Evolutionary conservation across 345 rosid species (phyloP).

Genomic region (Brassica incana): DNA sequence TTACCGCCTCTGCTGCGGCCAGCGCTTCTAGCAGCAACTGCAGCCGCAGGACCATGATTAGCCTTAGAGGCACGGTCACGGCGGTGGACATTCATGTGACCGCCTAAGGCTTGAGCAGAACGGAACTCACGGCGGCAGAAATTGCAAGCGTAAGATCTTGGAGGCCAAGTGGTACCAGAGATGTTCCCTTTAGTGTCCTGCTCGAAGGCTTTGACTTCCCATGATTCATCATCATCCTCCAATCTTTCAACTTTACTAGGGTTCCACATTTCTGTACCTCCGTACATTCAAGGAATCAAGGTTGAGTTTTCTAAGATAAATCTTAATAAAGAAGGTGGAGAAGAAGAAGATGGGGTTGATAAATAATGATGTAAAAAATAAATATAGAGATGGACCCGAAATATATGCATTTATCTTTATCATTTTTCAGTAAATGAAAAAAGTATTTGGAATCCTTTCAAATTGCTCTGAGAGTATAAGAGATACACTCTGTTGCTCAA

Average conservation of each 20-base stretch:
- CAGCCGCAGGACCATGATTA: conserved; percentile 48
- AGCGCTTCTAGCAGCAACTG: conserved; percentile 3
- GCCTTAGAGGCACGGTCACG: conserved; percentile 78
- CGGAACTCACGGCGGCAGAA: conserved; percentile 93
- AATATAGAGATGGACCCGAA: conserved; percentile 36
- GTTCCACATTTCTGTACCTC: conserved; percentile 69
- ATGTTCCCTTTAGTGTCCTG: conserved; percentile 67
- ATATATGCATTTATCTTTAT: conserved; percentile 30
- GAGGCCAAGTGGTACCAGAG: conserved; percentile 95
- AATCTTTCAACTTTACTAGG: conserved; percentile 42
- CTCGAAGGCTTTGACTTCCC: conserved; percentile 93
- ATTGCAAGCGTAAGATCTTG: conserved; percentile 89
- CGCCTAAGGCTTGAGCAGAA: conserved; percentile 97
- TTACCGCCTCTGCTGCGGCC: conserved; percentile 11
- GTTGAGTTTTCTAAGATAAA: conserved; percentile 25
- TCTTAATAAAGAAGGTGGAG: conserved; percentile 18
- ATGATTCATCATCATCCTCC: conserved; percentile 73
- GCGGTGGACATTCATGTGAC: conserved; percentile 99
- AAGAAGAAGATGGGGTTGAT: conserved; percentile 37
- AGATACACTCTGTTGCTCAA: no score
- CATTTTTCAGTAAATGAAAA: conserved; percentile 23
- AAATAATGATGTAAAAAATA: conserved; percentile 36
- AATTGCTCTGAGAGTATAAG: not conserved
- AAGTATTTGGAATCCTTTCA: not conserved
- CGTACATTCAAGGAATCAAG: conserved; percentile 32